Evolutionary conservation across 345 rosid species (phyloP).

Genomic region (Dimocarpus longan): DNA sequence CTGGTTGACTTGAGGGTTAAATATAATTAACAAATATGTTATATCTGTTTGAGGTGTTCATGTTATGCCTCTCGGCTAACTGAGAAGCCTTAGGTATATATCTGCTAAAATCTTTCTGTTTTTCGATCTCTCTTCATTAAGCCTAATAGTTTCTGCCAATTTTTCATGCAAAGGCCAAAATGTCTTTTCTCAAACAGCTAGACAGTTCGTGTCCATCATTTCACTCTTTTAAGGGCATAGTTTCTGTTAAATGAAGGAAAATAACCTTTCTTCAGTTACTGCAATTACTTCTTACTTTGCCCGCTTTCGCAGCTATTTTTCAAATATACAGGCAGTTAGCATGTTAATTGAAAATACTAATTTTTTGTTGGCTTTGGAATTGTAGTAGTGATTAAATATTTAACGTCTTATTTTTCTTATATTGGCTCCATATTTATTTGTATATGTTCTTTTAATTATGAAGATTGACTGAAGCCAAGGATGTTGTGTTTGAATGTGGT

Average conservation of each 20-base stretch:
- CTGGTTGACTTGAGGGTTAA: not conserved
- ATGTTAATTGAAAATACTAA: not conserved
- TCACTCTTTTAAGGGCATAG: not conserved
- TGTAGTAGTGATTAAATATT: not conserved
- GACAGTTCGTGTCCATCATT: not conserved
- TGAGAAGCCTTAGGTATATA: not conserved
- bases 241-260: not conserved
- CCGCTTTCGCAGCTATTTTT: not conserved
- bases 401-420: not conserved
- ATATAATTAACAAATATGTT: not conserved
- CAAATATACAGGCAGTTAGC: not conserved
- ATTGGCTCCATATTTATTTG: not conserved
- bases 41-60: not conserved
- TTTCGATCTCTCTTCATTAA: not conserved
- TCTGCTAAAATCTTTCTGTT: not conserved
- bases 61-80: not conserved
- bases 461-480: slow-evolving; percentile 60
- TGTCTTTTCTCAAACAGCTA: not conserved
- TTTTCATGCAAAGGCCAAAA: not conserved
- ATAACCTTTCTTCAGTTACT: not conserved
- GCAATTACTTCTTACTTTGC: not conserved
- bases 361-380: slow-evolving; percentile 1
- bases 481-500: slow-evolving; percentile 69
- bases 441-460: not conserved
- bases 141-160: not conserved